Evolutionary conservation across 768 basidiomycete species (phyloP).

Genomic region (Strobilomyces confusus): DNA sequence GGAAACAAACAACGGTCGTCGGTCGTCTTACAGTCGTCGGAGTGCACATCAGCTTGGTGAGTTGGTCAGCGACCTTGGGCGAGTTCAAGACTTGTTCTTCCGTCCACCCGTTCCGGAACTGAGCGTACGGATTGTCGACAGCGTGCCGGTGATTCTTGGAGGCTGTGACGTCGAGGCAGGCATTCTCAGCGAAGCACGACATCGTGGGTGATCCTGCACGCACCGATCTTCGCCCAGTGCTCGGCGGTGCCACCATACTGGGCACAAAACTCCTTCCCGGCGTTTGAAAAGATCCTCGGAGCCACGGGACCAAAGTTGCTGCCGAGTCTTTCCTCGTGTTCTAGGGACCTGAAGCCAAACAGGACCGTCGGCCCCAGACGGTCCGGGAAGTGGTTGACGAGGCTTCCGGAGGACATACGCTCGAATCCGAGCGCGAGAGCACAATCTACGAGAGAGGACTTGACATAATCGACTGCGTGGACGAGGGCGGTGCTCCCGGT

Average conservation of each 20-base stretch:
- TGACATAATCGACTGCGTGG: conserved; percentile 67
- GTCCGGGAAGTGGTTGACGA: conserved; percentile 62
- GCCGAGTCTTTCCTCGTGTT: conserved; percentile 49
- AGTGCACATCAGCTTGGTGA: conserved; percentile 85
- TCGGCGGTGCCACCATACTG: conserved; percentile 66
- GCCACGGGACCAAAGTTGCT: conserved; percentile 68
- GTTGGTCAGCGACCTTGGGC: conserved; percentile 63
- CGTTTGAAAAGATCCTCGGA: conserved; percentile 73
- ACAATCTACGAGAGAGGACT: conserved; percentile 66
- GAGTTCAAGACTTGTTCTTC: conserved; percentile 65
- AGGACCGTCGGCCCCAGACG: conserved; percentile 44
- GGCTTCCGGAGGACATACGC: conserved; percentile 73
- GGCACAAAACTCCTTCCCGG: conserved; percentile 67
- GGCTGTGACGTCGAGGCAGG: conserved; percentile 37
- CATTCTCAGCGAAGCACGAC: neutral
- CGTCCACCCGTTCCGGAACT: conserved; percentile 80
- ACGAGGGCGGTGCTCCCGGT: conserved; percentile 78
- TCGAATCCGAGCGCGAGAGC: conserved; percentile 84
- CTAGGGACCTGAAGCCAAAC: conserved; percentile 39
- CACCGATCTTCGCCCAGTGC: conserved; percentile 76
- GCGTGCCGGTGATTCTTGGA: conserved; percentile 85
- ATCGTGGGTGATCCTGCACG: neutral
- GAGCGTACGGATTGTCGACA: conserved; percentile 79
- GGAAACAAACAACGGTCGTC: too few relatives aligned
- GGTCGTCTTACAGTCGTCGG: conserved; percentile 43